These are phyloP conservation scores for Daedaleopsis sinensis DNA, from an alignment of 768 basidiomycete species.

Conservation along the genomic window DNA sequence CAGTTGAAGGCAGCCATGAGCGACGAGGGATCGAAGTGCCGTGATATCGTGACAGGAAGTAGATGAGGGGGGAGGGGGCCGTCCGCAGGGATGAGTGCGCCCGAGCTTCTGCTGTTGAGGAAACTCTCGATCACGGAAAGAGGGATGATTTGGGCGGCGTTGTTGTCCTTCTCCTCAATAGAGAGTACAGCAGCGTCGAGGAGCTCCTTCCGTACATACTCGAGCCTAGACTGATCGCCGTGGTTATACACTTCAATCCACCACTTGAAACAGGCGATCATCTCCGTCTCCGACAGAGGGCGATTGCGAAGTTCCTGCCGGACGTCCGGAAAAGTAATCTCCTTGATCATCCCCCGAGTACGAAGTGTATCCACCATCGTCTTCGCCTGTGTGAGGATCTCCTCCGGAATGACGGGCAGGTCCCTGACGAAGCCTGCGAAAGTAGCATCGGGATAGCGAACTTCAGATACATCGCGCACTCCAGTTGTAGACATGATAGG, in stretches of 20 bases:
- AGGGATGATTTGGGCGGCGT: slow-evolving; percentile 61
- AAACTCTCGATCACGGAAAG: slow-evolving; percentile 73
- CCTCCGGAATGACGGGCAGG: slow-evolving; percentile 72
- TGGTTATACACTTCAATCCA: slow-evolving; percentile 60
- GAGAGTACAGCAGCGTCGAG: slow-evolving; percentile 71
- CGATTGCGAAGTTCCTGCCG: slow-evolving; percentile 71
- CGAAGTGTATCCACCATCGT: slow-evolving; percentile 64
- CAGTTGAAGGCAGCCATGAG: slow-evolving; percentile 68
- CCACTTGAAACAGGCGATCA: slow-evolving; percentile 87
- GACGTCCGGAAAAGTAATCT: slow-evolving; percentile 83
- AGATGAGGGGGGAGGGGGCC: slow-evolving; percentile 77
- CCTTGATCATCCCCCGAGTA: slow-evolving; percentile 63
- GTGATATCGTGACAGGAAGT: slow-evolving; percentile 68
- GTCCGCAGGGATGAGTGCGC: slow-evolving; percentile 63
- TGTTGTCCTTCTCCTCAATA: slow-evolving; percentile 36
- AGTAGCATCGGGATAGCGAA: slow-evolving; percentile 73
- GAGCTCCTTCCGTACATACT: slow-evolving; percentile 58
- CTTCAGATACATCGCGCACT: slow-evolving; percentile 61
- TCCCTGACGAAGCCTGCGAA: slow-evolving; percentile 77
- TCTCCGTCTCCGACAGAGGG: slow-evolving; percentile 72
- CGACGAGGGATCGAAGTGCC: slow-evolving; percentile 53
- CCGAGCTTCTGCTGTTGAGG: slow-evolving; percentile 59
- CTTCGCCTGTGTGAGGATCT: slow-evolving; percentile 57
- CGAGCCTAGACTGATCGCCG: slow-evolving; percentile 38
- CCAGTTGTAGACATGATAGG: slow-evolving; percentile 79